A percentile compares a stretch with the other conserved stretches of the same genome.
phyloP scores from a whole-genome alignment of 768 basidiomycete genomes.

The Serendipita indica region DNA sequence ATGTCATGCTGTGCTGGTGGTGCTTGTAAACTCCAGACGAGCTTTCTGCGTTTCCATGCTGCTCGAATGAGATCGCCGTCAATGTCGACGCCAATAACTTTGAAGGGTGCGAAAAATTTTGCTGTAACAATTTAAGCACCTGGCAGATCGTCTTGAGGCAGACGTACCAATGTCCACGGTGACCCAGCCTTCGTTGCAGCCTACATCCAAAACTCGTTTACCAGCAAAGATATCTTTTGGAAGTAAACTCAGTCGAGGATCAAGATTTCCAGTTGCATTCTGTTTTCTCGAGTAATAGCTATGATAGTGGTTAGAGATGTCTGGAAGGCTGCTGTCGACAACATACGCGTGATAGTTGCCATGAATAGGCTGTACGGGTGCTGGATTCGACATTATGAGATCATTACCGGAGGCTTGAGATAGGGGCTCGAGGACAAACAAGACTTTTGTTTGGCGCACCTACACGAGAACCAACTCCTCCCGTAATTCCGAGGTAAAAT shows the following conservation, averaged over 20 bases:
- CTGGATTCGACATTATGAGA: neutral
- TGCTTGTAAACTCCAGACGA: slow-evolving; percentile 56
- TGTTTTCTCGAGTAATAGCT: slow-evolving; percentile 73
- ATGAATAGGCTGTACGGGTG: slow-evolving; percentile 31
- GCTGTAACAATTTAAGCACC: slow-evolving; percentile 27
- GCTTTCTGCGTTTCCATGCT: slow-evolving; percentile 59
- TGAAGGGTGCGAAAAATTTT: slow-evolving; percentile 44
- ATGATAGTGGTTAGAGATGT: neutral
- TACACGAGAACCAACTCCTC: neutral
- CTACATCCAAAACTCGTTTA: slow-evolving; percentile 61
- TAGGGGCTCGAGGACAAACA: neutral
- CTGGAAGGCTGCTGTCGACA: neutral
- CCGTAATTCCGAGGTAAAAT: slow-evolving; percentile 8
- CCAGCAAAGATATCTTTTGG: slow-evolving; percentile 37
- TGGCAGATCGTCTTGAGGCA: neutral
- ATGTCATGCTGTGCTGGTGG: slow-evolving; percentile 8
- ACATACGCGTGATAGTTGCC: slow-evolving; percentile 63
- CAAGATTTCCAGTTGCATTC: slow-evolving; percentile 25
- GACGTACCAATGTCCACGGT: slow-evolving; percentile 68
- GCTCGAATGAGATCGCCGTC: slow-evolving; percentile 57
- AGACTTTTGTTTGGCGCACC: neutral
- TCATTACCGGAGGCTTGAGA: neutral
- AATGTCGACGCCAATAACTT: slow-evolving; percentile 73
- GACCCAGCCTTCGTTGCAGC: slow-evolving; percentile 78
- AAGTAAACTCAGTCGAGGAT: slow-evolving; percentile 52